Base-by-base conservation (phyloP, 2,329 filamentous ascomycete species). In the Leptographium galeiforme region DNA sequence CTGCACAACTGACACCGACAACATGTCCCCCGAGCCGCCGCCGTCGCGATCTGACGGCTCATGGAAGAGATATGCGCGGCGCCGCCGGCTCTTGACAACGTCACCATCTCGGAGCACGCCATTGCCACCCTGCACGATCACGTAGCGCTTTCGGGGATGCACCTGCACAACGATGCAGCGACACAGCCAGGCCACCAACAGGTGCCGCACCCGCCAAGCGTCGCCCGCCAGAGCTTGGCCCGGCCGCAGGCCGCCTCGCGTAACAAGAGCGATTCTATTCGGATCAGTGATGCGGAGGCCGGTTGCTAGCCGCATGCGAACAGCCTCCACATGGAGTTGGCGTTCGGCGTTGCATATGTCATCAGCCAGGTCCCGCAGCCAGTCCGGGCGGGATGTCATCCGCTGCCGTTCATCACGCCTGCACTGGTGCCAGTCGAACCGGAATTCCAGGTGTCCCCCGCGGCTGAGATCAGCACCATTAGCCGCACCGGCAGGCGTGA, bases 51-150 rank as follows among this genome's bases (percentile, higher is more conserved):
- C 4, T 19, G 40, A 4, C 11, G 53, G 32, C 8, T 60, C 60
- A 45, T 68, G 67, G 41, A 61, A 66, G 41, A 69, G 36, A 49
- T 68, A 69, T 44, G 64, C 57, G 53, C 66, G 61, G 36, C 64
- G 63, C n/a, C 38, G 33, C n/a, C 39, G 25, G n/a, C n/a, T 7
- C 4, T 32, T 18, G 39, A 39, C 46, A 12, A 11, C 48, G 36
- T 40, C 47, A 19, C n/a, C 63, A 56, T 53, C 46, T 8, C 51
- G 39, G 39, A 44, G 13, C 8, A 49, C 33, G 39, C 51, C 47
- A 18, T 48, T 44, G 11, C 48, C 53, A 2, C 64, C 64, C 11
- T 52, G 58, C 14, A 68, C 48, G 10, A 67, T 52, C 34, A 67
- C 56, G 34, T 63, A 67, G 5, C 57, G 51, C 2, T 54, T 47